Conservation (phyloP, 1,284 basidiomycete species). For the Entoloma clypeatum region DNA sequence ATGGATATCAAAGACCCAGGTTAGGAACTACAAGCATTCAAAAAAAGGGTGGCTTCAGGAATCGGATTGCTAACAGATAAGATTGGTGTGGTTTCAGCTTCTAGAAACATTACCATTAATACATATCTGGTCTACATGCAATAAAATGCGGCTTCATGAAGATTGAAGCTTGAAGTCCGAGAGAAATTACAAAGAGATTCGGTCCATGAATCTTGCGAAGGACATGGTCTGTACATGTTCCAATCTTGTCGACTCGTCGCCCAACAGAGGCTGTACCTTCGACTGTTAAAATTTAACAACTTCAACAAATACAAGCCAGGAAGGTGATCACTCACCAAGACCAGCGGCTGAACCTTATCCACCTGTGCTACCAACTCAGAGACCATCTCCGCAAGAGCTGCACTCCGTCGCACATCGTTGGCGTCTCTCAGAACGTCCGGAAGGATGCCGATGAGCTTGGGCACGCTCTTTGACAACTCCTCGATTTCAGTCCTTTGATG, state of each 20-base stretch:
- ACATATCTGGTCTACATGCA: too few relatives aligned
- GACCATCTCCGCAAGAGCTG: constrained; percentile 74
- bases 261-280: constrained; percentile 30
- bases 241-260: constrained; percentile 35
- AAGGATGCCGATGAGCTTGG: constrained; percentile 65
- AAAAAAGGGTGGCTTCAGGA: too few relatives aligned
- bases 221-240: constrained; percentile 33
- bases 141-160: too few relatives aligned
- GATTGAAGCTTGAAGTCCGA: too few relatives aligned
- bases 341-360: constrained; percentile 55
- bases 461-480: constrained; percentile 55
- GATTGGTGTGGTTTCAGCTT: too few relatives aligned
- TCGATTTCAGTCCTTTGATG: constrained; percentile 54
- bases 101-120: too few relatives aligned
- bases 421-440: constrained; percentile 64
- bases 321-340: constrained; percentile 47
- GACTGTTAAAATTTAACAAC: constrained; percentile 20
- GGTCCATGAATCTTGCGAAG: constrained; percentile 38
- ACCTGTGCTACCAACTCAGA: constrained; percentile 56
- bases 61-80: too few relatives aligned
- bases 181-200: constrained; percentile 31
- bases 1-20: too few relatives aligned
- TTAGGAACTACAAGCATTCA: too few relatives aligned
- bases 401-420: constrained; percentile 56
- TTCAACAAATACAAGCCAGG: background rate